These are phyloP conservation scores for Paragyromitra xinjiangensis DNA, from an alignment of 495 filamentous ascomycete genomes.

Conservation along the genomic window DNA sequence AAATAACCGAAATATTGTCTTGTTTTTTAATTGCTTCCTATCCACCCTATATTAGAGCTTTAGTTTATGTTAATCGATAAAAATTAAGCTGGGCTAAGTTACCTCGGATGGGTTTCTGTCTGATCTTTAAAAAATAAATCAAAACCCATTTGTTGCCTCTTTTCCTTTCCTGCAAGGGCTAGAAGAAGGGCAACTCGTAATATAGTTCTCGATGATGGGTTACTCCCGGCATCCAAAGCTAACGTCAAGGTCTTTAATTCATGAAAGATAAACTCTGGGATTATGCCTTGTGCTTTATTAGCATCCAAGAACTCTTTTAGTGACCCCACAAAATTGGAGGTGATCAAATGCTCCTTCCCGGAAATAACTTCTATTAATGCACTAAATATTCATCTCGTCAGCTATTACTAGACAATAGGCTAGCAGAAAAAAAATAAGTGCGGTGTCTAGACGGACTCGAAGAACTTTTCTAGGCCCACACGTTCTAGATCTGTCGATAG, in stretches of 20 bases:
- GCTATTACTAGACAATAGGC: not conserved
- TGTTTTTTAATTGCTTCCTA: slow-evolving; percentile 1
- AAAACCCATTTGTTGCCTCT: not conserved
- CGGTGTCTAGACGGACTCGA: slow-evolving; percentile 23
- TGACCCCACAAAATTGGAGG: not conserved
- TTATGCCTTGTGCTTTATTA: not conserved
- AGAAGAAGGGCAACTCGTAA: slow-evolving; percentile 16
- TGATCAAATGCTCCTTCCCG: slow-evolving; percentile 42
- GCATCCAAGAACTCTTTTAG: slow-evolving; percentile 6
- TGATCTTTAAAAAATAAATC: slow-evolving; percentile 8
- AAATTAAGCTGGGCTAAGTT: not conserved
- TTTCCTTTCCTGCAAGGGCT: not conserved
- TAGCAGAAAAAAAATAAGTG: not conserved
- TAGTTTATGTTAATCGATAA: not conserved
- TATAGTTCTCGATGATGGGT: slow-evolving; percentile 1
- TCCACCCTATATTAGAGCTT: not conserved
- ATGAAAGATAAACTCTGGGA: not conserved
- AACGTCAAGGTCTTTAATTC: not conserved
- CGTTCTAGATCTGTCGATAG: slow-evolving; percentile 26
- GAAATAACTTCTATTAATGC: slow-evolving; percentile 34
- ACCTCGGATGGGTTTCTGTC: not conserved
- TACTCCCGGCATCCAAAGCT: not conserved
- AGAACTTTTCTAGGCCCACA: slow-evolving; percentile 4
- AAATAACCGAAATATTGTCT: slow-evolving; percentile 11
- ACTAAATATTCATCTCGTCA: slow-evolving; percentile 14